phyloP scores from a whole-genome alignment of 2,329 filamentous ascomycete genomes.

The Calonectria hawksworthii region DNA sequence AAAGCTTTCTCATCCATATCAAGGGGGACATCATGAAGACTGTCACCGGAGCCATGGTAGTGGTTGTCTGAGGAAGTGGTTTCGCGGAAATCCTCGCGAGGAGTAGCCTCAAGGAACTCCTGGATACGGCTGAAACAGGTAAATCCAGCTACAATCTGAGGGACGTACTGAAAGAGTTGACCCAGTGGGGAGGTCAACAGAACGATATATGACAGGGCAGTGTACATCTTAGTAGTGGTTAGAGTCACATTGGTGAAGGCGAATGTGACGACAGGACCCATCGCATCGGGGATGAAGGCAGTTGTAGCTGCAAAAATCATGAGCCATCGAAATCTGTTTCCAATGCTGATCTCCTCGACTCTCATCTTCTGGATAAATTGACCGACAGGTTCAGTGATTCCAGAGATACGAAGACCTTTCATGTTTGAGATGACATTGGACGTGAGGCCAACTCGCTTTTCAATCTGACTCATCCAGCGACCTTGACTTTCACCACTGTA shows the following conservation, averaged over 20 bases:
- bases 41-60: neutral
- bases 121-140: conserved; percentile 52
- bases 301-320: conserved; percentile 37
- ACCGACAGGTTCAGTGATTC: conserved; percentile 36
- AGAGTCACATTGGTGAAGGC: conserved; percentile 39
- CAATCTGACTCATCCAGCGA: conserved; percentile 50
- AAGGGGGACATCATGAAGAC: neutral
- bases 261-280: conserved; percentile 49
- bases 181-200: conserved; percentile 49
- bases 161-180: conserved; percentile 47
- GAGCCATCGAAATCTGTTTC: conserved; percentile 37
- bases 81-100: conserved; percentile 32
- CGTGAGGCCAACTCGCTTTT: conserved; percentile 47
- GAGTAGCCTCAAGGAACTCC: conserved; percentile 48
- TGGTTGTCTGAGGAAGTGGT: neutral
- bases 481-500: conserved; percentile 37
- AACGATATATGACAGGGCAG: conserved; percentile 47
- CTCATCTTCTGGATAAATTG: conserved; percentile 42
- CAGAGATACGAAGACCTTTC: conserved; percentile 45
- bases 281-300: conserved; percentile 49
- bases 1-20: neutral
- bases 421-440: conserved; percentile 43
- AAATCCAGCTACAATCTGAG: conserved; percentile 45
- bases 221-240: conserved; percentile 45
- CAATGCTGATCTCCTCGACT: conserved; percentile 40